Evolutionary conservation across 345 rosid species (phyloP), one percentile per base, ranked within the genome.

Genomic region (Sisymbrium irio): DNA sequence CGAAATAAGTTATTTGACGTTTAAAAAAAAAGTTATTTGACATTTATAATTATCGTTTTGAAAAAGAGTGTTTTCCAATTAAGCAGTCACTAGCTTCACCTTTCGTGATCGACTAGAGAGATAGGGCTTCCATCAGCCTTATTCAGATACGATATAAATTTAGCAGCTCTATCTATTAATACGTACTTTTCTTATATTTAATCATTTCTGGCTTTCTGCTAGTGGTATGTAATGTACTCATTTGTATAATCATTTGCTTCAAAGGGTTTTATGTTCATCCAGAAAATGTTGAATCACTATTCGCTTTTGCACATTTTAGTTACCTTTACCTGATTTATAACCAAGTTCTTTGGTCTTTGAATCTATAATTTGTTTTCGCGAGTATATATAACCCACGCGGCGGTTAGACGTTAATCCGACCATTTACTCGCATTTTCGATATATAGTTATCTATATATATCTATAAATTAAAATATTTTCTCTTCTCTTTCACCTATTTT

Each of bases 71-170:
- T 62, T 42, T 59, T 76, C 57, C 75, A 76, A 44, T 69, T 62
- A 69, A 25, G 42, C 64, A 44, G 41, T 41, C 75, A 69, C 79
- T 65, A 76, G 58, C 63, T 59, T 20, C 49, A 59, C 55, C 60
- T 75, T 53, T 75, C 55, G 41, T 60, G 47, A 49, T 67, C 56
- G 15, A 18, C 22, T 50, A 10, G 69, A 75, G 64, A 68, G 79
- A 75, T 75, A 53, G 68, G 69, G 74, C 69, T 61, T 68, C 62
- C 70, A 61, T 61, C 74, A 69, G 39, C 40, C 50, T 61, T 69
- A 50, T 61, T 75, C 74, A 20, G 60, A 35, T 57, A 57, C 62
- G 62, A 7, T 67, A 4, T 12, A n/a, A 55, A 15, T 15, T 36
- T 37, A 25, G 65, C 47, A 42, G 22, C 7, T 64, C 19, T 65